Evolutionary conservation across 139 green algal species (phyloP), one percentile per base, ranked within the genome.

Genomic region (Chlorella vulgaris): DNA sequence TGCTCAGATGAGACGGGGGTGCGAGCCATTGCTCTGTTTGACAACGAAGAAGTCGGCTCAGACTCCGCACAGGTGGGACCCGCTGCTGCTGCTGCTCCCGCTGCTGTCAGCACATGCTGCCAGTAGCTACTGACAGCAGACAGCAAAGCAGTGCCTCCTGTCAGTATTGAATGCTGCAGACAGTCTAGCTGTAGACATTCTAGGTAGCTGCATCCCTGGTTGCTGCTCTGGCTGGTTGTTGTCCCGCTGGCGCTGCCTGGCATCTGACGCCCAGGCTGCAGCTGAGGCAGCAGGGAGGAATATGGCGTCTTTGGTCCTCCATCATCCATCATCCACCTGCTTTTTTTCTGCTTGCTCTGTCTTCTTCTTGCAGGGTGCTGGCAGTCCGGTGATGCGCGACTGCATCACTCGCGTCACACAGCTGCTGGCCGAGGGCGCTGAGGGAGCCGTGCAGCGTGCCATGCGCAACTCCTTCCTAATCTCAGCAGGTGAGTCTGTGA

Each of bases 1-100:
- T 13, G 15, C 39, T 68, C 78, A 31, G 82, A 92, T 15, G 94
- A 97, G 88, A 80, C 79, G 8, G 88, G 87, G 3, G 89, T 98
- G 63, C 93, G 93, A 4, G 87, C 93, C 35, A 74, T 98, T 0
- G 94, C 94, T 1, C 88, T 99, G 55, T 99, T 98, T 83, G 96
- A 99, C 81, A 93, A 99, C 82, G 96, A 99, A 84, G 96, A 99
- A 81, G 94, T 98, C 5, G 74, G 74, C 36, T 80, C 74, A 10
- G 74, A 80, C 39, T 80, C 74, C 0, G 74, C 74, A 0, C 74
- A 78, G 71, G 71, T 77, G 70, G 13, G 70, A 31, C 3, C 22
- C 1, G 10, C 31, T 42, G 29, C 5, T 10, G 22, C 7, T 33
- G 22, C 6, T 26, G 22, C 1, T 65, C 28, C 53, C 4, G n/a